phyloP scores from a whole-genome alignment of 306 rosid species.

The Cucurbita ficifolia region DNA sequence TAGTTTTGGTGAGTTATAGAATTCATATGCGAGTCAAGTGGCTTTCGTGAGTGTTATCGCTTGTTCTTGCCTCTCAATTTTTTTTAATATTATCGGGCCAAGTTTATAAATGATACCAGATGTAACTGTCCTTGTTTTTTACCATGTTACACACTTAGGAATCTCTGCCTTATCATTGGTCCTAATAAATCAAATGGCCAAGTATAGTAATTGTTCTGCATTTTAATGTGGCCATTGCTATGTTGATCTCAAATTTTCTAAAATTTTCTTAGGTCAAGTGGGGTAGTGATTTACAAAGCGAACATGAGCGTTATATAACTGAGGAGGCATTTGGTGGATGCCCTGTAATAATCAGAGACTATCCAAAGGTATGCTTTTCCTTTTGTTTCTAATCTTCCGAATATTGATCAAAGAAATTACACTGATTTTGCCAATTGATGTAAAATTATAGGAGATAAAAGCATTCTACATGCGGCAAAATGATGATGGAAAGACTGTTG shows the following conservation, averaged over 20 bases:
- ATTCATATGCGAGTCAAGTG: neutral
- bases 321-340: slow-evolving; percentile 77
- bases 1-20: neutral
- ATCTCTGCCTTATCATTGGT: neutral
- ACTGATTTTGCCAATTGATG: slow-evolving; percentile 11
- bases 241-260: slow-evolving; percentile 4
- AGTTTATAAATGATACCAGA: neutral
- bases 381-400: slow-evolving; percentile 7
- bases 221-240: neutral
- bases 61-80: neutral
- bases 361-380: slow-evolving; percentile 60
- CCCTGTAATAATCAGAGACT: slow-evolving; percentile 88
- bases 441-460: slow-evolving; percentile 66
- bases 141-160: neutral
- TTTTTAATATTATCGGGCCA: neutral
- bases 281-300: slow-evolving; percentile 98
- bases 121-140: neutral
- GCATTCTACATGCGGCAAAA: slow-evolving; percentile 96
- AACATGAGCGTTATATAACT: slow-evolving; percentile 86
- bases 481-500: slow-evolving; percentile 88
- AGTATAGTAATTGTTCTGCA: neutral
- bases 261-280: slow-evolving; percentile 53
- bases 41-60: neutral
- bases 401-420: neutral
- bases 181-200: neutral